A percentile compares a stretch with the other conserved stretches of the same genome.
phyloP scores from a whole-genome alignment of 2,329 filamentous ascomycete genomes.

The Ceratocystis lukuohia region DNA sequence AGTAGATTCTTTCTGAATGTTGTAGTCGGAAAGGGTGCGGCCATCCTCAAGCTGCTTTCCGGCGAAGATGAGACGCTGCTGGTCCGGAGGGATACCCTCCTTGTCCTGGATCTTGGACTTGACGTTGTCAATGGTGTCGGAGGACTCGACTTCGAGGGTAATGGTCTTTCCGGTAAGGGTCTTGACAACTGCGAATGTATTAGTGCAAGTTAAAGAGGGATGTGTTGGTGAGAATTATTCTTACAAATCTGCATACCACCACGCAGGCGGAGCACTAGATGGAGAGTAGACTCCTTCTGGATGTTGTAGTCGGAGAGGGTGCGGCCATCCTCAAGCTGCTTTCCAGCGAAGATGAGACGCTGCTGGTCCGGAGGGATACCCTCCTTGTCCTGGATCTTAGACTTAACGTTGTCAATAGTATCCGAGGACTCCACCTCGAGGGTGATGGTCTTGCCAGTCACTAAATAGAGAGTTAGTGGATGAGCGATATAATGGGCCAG shows the following conservation, averaged over 20 bases:
- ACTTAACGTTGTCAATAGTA: constrained; percentile 90
- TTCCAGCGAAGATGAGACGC: constrained; percentile 83
- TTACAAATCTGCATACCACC: constrained; percentile 58
- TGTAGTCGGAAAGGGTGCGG: constrained; percentile 84
- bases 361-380: constrained; percentile 92
- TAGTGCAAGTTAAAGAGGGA: constrained; percentile 26
- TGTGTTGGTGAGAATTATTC: neutral
- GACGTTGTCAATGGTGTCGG: constrained; percentile 87
- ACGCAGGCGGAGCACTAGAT: constrained; percentile 67
- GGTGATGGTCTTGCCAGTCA: constrained; percentile 76
- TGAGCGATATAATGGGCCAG: constrained; percentile 27
- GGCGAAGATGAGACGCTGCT: constrained; percentile 86
- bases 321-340: constrained; percentile 84
- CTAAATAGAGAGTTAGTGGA: constrained; percentile 31
- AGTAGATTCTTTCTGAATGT: constrained; percentile 63
- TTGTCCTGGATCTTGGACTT: constrained; percentile 90
- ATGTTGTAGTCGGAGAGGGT: constrained; percentile 95
- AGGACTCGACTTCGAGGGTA: constrained; percentile 78
- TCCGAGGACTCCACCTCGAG: constrained; percentile 80
- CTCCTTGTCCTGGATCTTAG: constrained; percentile 86
- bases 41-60: constrained; percentile 91
- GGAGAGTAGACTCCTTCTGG: constrained; percentile 76
- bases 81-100: constrained; percentile 87
- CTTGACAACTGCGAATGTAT: constrained; percentile 54
- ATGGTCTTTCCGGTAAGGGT: constrained; percentile 88